Base-by-base conservation (phyloP, 371 early-diverging fungal species). In the Mucor lusitanicus region DNA sequence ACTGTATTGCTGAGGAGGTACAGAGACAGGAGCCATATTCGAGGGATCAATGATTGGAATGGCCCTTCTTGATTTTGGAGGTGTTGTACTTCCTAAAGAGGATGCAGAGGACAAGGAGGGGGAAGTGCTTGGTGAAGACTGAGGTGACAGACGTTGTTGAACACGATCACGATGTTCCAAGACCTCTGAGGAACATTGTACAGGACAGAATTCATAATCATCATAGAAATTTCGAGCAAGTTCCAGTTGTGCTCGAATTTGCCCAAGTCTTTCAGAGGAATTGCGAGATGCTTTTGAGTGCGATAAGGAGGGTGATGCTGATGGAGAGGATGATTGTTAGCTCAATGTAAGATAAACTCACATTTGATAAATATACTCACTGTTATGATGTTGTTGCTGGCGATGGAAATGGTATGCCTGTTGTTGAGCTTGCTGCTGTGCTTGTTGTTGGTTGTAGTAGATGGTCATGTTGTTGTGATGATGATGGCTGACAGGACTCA, bases 201-300 rank as follows among this genome's bases (percentile, higher is more conserved):
- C 62, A 23, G 82, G 82, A 59, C 82, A 82, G 53, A 82, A 82
- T 30, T 82, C 82, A 46, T 62, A 58, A 63, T 82, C 82, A 64
- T 82, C 82, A 54, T 82, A 82, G 46, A 82, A 82, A 44, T 82
- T 82, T 59, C 80, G 69, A 59, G 82, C 82, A 6, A 82, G 73
- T 61, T 82, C 82, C 40, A 73, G 70, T 65, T 80, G 76, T 15
- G 80, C 76, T 61, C 65, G 70, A 39, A 82, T 73, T 57, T 74
- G 74, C 28, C 73, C 82, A 27, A 82, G 65, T 40, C 78, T 54
- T 39, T 50, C 60, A 28, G 57, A 39, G 17, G 63, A 54, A 27
- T 27, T 53, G 27, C 53, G 53, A 42, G 64, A 56, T 13, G 42
- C 33, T 39, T 27, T 32, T 32, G 64, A 46, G 25, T 56, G 25